Conservation (phyloP, 768 basidiomycete species). For the Russula sp. region DNA sequence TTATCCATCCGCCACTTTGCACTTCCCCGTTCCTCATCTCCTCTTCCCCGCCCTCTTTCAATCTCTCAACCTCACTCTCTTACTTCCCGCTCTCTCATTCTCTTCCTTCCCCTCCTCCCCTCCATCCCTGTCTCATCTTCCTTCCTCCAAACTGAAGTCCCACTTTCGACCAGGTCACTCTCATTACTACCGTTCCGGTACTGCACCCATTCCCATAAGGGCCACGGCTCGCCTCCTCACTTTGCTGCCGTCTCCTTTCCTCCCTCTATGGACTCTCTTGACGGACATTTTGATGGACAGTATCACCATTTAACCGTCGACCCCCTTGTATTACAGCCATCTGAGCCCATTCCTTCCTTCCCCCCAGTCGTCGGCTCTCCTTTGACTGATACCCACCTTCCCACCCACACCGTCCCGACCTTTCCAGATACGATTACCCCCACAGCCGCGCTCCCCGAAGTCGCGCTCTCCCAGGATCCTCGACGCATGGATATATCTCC, state of each 20-base stretch:
- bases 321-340: constrained; percentile 6
- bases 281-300: constrained; percentile 14
- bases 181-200: constrained; percentile 15
- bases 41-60: neutral
- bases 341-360: constrained; percentile 20
- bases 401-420: constrained; percentile 24
- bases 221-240: neutral
- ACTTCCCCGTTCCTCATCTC: constrained; percentile 11
- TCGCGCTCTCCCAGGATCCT: constrained; percentile 22
- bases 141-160: constrained; percentile 19
- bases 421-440: constrained; percentile 27
- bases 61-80: neutral
- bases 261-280: constrained; percentile 18
- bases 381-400: constrained; percentile 24
- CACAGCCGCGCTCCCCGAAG: constrained; percentile 23
- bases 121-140: neutral
- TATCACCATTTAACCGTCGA: constrained; percentile 11
- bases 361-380: constrained; percentile 19
- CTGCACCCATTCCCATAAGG: constrained; percentile 16
- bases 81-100: neutral
- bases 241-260: neutral
- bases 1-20: constrained; percentile 20
- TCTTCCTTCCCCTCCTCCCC: neutral
- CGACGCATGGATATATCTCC: constrained; percentile 28
- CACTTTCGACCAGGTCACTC: constrained; percentile 6